Evolutionary conservation across 2,329 filamentous ascomycete genomes (phyloP), one percentile per base, ranked within the genome.

Genomic region (Gliomastix tumulicola): DNA sequence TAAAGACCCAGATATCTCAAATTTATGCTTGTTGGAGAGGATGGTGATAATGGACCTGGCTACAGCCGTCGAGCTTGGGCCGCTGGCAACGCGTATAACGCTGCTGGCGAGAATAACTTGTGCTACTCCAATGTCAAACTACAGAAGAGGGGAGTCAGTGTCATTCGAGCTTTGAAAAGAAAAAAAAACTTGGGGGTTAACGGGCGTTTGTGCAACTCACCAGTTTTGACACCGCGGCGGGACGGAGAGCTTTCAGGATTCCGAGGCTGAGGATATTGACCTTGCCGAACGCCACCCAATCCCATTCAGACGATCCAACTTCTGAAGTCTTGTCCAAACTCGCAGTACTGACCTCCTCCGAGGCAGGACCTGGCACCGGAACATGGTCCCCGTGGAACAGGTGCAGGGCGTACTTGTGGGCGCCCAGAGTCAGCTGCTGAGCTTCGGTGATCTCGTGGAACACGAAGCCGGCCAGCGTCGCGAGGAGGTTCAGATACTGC

Each of bases 21-120:
- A 50, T 22, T 58, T 58, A 47, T 63, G 59, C 42, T 69, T 71
- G 46, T 71, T 71, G 34, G 64, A 57, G 20, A 71, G 45, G 4
- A 64, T 54, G 3, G 60, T 57, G 10, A 69, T 49, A 10, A 69
- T 60, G 1, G 57, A 58, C 20, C 55, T 47, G 12, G 49, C 48
- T 36, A 53, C 57, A 46, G 34, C 41, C 53, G 43, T 27, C 8
- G 38, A 35, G 7, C 32, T 32, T 9, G 47, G 8, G 47, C 23
- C n/a, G n/a, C n/a, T n/a, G n/a, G n/a, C n/a, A n/a, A n/a, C n/a
- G n/a, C n/a, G n/a, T n/a, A n/a, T n/a, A n/a, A n/a, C n/a, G n/a
- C n/a, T n/a, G n/a, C n/a, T n/a, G n/a, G n/a, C n/a, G n/a, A n/a
- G n/a, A n/a, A n/a, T n/a, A n/a, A n/a, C n/a, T 27, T 65, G 59